Evolutionary conservation across 2,329 filamentous ascomycete genomes (phyloP), one percentile per base, ranked within the genome.

Genomic region (Harringtonia aguacate): DNA sequence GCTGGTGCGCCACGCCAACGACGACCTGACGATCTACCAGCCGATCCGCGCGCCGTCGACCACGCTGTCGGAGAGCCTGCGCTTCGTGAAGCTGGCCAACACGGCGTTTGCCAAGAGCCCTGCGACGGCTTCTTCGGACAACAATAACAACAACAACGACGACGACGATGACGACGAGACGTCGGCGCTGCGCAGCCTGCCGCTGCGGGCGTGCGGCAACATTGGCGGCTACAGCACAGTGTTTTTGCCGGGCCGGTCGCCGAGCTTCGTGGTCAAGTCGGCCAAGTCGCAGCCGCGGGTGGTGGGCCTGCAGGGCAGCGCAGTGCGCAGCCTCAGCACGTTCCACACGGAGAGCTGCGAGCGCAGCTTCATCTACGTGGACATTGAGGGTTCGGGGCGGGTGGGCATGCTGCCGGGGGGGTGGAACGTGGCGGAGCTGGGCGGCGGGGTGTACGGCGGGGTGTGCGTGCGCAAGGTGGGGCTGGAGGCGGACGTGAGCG

Each of bases 1-100:
- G 18, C 81, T 97, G 53, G 67, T 89, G 24, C 84, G 90, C 41
- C 86, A 86, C 39, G 72, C 76, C 10, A 81, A 78, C 47, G 84
- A 95, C 50, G 89, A 97, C 56, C 66, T 97, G 29, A 83, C 84
- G 12, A 74, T 97, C 37, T 98, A 97, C 58, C 80, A 92, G 58
- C 88, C 90, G 2, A 83, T 87, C 53, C 71, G 76, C 35, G 63
- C 24, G 60, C 60, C 24, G 30, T 37, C 7, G 22, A 22, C 3
- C 31, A 10, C 24, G 22, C 12, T 46, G 15, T 8, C 29, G 8
- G 64, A 67, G 21, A 74, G 72, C 8, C 66, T 95, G 12, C 76
- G 79, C 44, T 95, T 94, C 61, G 70, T 82, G 44, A 95, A 95
- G 60, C 64, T 84, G 1, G 63, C 77, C 1, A 88, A 90, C 52